Evolutionary conservation across 2,329 filamentous ascomycete genomes (phyloP), one percentile per base, ranked within the genome.

Genomic region (Leptographium lundbergii): DNA sequence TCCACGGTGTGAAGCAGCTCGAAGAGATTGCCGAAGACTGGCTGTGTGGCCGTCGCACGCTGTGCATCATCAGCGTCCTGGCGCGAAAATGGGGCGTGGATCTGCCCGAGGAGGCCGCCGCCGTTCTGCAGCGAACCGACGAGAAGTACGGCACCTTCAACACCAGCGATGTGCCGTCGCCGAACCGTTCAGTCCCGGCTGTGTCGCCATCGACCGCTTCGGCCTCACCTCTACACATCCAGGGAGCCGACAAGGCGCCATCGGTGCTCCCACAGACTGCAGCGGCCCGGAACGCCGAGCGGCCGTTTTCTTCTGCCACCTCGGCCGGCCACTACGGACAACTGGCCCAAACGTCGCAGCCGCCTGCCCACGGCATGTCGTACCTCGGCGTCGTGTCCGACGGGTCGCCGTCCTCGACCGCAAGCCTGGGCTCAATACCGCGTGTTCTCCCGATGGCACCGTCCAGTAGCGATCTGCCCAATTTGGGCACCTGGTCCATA

Each of bases 11-110:
- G 51, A 92, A 89, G 67, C 89, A 96, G 63, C 81, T 97, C 1
- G 92, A 97, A 70, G 92, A 97, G 68, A 96, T 99, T 66, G 90
- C 90, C 0, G 91, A 96, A 70, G 87, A 91, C 66, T 99, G 94
- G 94, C 81, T 91, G 0, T 94, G 91, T 66, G 92, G 91, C 11
- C 81, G 91, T 57, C 82, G 92, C 14, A 92, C 91, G 0, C 77
- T 97, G 7, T 84, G 85, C 61, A 95, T 97, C 54, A 77, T 99
- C 51, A 91, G 87, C 64, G 84, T 95, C 4, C 81, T 95, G 14
- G 87, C 87, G 0, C 82, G 85, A n/a, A 94, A 94, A 67, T 97
- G 94, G 91, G 86, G 86, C 22, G 86, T 96, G 51, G 85, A 90
- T 59, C 72, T 97, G 11, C 92, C 94, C 0, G 86, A 89, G 61